A percentile compares a stretch with the other conserved stretches of the same genome.
Conservation (phyloP, 768 basidiomycete genomes). For the Agrocybe praecox region DNA sequence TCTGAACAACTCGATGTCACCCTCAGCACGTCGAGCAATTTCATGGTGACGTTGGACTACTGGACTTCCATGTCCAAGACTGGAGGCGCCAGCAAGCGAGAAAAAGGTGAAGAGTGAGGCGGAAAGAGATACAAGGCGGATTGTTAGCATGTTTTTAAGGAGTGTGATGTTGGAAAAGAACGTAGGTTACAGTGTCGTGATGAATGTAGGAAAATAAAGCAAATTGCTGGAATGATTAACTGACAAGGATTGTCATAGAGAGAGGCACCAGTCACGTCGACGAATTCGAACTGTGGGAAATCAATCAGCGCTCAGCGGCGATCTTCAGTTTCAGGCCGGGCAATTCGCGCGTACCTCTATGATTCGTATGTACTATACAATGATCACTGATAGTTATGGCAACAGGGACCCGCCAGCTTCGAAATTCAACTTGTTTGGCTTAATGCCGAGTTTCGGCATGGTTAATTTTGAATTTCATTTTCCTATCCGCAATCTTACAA, state of each 20-base stretch:
- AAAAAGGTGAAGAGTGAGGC: constrained; percentile 26
- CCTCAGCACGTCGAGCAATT: constrained; percentile 46
- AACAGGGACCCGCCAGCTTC: no score
- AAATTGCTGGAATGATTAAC: neutral
- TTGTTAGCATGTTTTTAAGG: neutral
- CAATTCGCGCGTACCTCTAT: no score
- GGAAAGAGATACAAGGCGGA: neutral
- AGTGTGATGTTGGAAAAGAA: neutral
- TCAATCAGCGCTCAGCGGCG: no score
- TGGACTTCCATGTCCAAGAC: constrained; percentile 23
- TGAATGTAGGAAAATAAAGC: neutral
- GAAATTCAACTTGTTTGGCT: no score
- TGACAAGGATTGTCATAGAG: neutral
- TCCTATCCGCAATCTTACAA: no score
- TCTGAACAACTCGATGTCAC: constrained; percentile 40
- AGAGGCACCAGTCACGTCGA: no score
- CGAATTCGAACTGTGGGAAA: no score
- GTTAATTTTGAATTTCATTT: no score
- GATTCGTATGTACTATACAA: no score
- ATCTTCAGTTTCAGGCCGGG: no score
- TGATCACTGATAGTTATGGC: no score
- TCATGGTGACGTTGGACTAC: constrained; percentile 44
- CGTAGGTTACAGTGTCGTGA: neutral
- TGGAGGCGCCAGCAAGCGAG: constrained; percentile 30
- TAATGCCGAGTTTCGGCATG: no score